phyloP scores from a whole-genome alignment of 148 eudicot species.

The Rheum nobile region DNA sequence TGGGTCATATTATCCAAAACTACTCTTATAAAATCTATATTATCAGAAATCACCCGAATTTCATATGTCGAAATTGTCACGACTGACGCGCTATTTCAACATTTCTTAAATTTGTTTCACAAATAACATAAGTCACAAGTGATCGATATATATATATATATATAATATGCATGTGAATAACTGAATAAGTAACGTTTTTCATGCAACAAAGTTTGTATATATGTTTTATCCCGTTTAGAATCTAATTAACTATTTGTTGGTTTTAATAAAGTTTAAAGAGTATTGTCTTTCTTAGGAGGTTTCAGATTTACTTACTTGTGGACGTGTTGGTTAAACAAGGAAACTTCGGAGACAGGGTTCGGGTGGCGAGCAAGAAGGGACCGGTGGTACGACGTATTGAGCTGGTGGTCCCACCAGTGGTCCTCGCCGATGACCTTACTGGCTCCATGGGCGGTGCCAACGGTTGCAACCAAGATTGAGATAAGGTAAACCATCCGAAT shows the following conservation, averaged over 20 bases:
- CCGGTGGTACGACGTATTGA: slow-evolving; percentile 22
- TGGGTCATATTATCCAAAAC: no score
- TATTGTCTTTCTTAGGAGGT: not conserved
- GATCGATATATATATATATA: no score
- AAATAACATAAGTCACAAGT: no score
- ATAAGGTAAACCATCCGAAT: not conserved
- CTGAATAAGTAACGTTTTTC: not conserved
- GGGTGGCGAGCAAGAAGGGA: slow-evolving; percentile 25
- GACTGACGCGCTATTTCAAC: no score
- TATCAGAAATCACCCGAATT: no score
- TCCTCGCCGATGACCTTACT: slow-evolving; percentile 8
- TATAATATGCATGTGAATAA: no score
- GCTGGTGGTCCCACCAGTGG: slow-evolving; percentile 27
- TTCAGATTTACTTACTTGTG: slow-evolving; percentile 26
- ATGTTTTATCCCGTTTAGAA: no score
- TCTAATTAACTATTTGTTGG: no score
- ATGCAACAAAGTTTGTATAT: not conserved
- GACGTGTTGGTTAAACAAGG: slow-evolving; percentile 35
- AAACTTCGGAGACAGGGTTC: slow-evolving; percentile 25
- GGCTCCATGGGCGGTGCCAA: not conserved
- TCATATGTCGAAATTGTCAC: no score
- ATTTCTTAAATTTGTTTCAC: no score
- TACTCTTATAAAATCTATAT: no score
- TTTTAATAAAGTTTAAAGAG: no score
- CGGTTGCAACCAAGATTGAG: not conserved